Evolutionary conservation across 345 rosid species (phyloP).

Genomic region (Angophora floribunda): DNA sequence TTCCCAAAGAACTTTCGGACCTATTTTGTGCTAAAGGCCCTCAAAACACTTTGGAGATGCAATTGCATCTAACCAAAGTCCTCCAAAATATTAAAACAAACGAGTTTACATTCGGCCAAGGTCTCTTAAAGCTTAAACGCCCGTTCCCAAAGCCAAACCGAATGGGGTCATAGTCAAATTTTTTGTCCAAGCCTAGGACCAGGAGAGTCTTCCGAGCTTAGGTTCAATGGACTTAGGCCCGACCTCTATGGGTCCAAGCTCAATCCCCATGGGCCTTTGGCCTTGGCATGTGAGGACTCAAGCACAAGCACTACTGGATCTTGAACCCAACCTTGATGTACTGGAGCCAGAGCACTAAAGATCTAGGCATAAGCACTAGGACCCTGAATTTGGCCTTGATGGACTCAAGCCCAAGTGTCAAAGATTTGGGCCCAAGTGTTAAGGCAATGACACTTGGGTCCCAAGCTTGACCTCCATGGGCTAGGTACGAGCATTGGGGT

Average conservation of each 20-base stretch:
- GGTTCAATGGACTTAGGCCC: neutral
- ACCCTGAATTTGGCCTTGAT: too few species aligned
- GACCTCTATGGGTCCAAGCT: neutral
- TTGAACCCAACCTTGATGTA: neutral
- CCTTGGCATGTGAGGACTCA: neutral
- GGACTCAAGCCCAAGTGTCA: accelerated
- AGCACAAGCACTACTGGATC: neutral
- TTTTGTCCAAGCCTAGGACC: neutral
- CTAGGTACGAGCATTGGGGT: accelerated
- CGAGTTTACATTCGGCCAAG: too few species aligned
- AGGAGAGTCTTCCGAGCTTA: neutral
- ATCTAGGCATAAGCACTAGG: neutral
- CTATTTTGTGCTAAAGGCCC: too few species aligned
- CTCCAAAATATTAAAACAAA: too few species aligned
- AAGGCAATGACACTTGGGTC: neutral
- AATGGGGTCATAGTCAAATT: too few species aligned
- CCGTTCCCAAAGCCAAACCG: too few species aligned
- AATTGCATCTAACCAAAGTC: too few species aligned
- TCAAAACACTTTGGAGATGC: too few species aligned
- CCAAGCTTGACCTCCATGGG: neutral
- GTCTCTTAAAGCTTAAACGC: too few species aligned
- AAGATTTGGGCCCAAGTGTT: neutral
- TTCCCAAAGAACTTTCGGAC: too few species aligned
- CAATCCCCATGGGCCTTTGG: neutral
- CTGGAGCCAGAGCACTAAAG: neutral